phyloP scores from a whole-genome alignment of 768 basidiomycete species.

The Suillus occidentalis region DNA sequence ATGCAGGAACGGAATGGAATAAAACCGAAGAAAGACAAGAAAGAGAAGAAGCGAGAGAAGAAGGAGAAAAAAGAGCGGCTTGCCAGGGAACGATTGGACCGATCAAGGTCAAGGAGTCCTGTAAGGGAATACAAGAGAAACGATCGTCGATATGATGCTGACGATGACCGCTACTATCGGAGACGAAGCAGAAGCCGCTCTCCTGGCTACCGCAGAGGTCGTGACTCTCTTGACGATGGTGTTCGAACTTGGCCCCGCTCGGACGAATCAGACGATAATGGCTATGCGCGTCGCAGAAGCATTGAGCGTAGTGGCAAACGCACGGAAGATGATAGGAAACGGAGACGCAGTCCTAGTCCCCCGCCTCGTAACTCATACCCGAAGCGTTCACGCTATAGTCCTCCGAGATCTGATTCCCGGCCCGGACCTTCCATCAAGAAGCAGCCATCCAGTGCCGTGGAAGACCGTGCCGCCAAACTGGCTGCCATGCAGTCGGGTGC shows the following conservation, averaged over 20 bases:
- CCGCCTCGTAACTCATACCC: slow-evolving; percentile 17
- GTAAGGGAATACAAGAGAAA: slow-evolving; percentile 23
- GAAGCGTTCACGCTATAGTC: slow-evolving; percentile 55
- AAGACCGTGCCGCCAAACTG: slow-evolving; percentile 79
- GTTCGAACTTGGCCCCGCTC: slow-evolving; percentile 48
- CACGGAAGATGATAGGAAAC: slow-evolving; percentile 38
- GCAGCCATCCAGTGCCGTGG: slow-evolving; percentile 27
- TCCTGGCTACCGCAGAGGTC: slow-evolving; percentile 22
- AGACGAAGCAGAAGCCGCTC: slow-evolving; percentile 31
- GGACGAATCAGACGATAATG: slow-evolving; percentile 51
- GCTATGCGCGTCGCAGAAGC: slow-evolving; percentile 28
- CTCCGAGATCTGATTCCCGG: slow-evolving; percentile 23
- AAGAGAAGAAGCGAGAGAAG: slow-evolving; percentile 55
- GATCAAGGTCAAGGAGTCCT: slow-evolving; percentile 34
- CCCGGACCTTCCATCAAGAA: slow-evolving; percentile 14
- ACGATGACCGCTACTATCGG: slow-evolving; percentile 22
- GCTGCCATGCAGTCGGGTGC: slow-evolving; percentile 88
- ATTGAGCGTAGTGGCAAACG: slow-evolving; percentile 22
- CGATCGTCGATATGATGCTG: slow-evolving; percentile 13
- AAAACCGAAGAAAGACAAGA: slow-evolving; percentile 75
- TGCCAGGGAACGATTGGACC: slow-evolving; percentile 28
- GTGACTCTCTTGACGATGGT: slow-evolving; percentile 17
- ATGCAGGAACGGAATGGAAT: slow-evolving; percentile 82
- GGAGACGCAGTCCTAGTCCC: slow-evolving; percentile 38
- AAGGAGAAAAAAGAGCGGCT: slow-evolving; percentile 43